phyloP scores from a whole-genome alignment of 2,329 filamentous ascomycete species.

The Trichoderma simmonsii region DNA sequence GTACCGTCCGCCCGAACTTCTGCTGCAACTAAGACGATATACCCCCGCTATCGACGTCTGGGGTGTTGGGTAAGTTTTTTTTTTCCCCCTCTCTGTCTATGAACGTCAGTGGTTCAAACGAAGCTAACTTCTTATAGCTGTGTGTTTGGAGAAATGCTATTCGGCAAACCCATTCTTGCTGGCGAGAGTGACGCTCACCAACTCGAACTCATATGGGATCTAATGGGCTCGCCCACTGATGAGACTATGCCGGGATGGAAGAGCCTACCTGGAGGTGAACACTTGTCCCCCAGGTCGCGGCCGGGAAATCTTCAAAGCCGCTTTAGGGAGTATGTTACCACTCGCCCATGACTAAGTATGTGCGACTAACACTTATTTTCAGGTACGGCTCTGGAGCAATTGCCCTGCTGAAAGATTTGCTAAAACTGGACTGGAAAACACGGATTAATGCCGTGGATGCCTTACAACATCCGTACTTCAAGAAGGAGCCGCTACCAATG shows the following conservation, averaged over 20 bases:
- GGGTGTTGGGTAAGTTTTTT: slow-evolving; percentile 94
- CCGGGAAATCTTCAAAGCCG: slow-evolving; percentile 65
- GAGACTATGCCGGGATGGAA: slow-evolving; percentile 92
- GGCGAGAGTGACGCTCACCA: slow-evolving; percentile 88
- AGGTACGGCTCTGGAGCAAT: slow-evolving; percentile 67
- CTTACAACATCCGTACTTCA: slow-evolving; percentile 88
- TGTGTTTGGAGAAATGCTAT: slow-evolving; percentile 97
- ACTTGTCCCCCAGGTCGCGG: slow-evolving; percentile 60
- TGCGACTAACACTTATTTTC: slow-evolving; percentile 20
- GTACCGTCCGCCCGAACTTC: slow-evolving; percentile 92
- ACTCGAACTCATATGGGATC: slow-evolving; percentile 87
- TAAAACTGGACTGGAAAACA: slow-evolving; percentile 84
- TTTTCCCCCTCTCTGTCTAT: no score
- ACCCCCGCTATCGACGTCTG: slow-evolving; percentile 98
- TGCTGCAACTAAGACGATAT: slow-evolving; percentile 83
- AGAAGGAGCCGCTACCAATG: slow-evolving; percentile 71
- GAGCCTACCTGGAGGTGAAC: slow-evolving; percentile 75
- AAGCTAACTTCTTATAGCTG: slow-evolving; percentile 57
- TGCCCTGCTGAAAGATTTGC: slow-evolving; percentile 73
- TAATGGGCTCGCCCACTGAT: slow-evolving; percentile 86
- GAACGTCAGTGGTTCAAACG: neutral
- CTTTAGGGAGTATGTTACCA: slow-evolving; percentile 64
- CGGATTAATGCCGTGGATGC: slow-evolving; percentile 94
- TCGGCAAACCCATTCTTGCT: slow-evolving; percentile 85
- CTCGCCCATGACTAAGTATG: neutral